Evolutionary conservation across 1,139 yeast genomes (phyloP), one percentile per base, ranked within the genome.

Genomic region (Saccharomyces hybrid): DNA sequence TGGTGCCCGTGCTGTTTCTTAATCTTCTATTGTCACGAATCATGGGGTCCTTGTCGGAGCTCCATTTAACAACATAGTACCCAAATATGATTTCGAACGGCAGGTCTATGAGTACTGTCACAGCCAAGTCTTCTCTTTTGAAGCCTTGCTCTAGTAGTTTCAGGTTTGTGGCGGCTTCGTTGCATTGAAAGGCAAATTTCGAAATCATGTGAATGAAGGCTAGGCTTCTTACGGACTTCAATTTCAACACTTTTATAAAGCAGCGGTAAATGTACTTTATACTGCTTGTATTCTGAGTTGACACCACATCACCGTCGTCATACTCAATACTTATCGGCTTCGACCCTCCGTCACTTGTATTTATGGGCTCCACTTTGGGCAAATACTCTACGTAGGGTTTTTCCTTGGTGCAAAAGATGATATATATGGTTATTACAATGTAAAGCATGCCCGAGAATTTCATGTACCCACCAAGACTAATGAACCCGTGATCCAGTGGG

Each of bases 61-160:
- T 61, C 97, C 97, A 90, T 63, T 90, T 82, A 3, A 96, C 99
- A 1, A 96, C 96, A 64, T 90, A 91, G 69, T 90, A 93, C 0
- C 99, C 98, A 72, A 93, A 91, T 2, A 93, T 72, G 69, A 93
- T 85, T 69, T 95, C 99, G 71, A 93, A 90, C 6, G 99, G 99
- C 71, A 93, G 93, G 68, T 93, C 97, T 52, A 95, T 88, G 53
- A 93, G 73, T 0, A 93, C 99, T 0, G 97, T 88, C 14, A 93
- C 81, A 1, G 98, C 95, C 49, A 93, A 76, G 68, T 93, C 98
- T 69, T 93, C 99, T 66, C 91, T 88, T 38, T 95, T 83, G 52
- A 93, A 81, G 0, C 99, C 99, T 66, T 85, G 86, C 68, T 93
- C 99, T n/a, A 93, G 74, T 27, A 95, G 75, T 67, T 91, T 93